These are phyloP conservation scores for Smithsoniella earleae DNA, from an alignment of 163 green algal species.

Conservation along the genomic window DNA sequence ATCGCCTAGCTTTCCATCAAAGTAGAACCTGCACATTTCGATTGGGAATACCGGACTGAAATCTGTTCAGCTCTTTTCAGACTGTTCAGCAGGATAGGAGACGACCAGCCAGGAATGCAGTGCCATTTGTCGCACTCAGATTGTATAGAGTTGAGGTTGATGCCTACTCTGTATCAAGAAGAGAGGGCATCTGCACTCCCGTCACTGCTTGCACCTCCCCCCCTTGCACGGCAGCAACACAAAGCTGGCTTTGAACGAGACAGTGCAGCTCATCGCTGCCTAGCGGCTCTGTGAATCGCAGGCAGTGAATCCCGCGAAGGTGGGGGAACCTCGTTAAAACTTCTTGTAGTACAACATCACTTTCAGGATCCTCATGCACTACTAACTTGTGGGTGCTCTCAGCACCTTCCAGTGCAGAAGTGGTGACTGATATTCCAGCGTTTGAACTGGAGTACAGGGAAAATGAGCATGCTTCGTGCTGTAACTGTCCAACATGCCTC, in stretches of 20 bases:
- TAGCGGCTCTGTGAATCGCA: conserved; percentile 39
- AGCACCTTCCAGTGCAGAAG: conserved; percentile 19
- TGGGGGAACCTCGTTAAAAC: conserved; percentile 47
- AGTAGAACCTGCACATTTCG: background rate
- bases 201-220: background rate
- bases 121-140: no score
- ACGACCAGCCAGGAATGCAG: no score
- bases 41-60: no score
- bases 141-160: no score
- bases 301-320: conserved; percentile 47
- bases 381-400: no score
- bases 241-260: conserved; percentile 10
- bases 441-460: conserved; percentile 38
- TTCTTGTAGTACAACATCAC: conserved; percentile 38
- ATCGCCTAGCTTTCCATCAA: conserved; percentile 31
- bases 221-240: conserved; percentile 16
- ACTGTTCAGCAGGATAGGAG: no score
- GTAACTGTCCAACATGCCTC: no score
- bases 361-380: no score
- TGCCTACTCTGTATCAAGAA: conserved; percentile 26
- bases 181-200: conserved; percentile 15
- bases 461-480: no score
- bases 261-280: background rate
- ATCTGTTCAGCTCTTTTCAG: no score
- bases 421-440: conserved; percentile 40